Conservation (phyloP, 2,329 filamentous ascomycete genomes). For the Penicillium hordei region DNA sequence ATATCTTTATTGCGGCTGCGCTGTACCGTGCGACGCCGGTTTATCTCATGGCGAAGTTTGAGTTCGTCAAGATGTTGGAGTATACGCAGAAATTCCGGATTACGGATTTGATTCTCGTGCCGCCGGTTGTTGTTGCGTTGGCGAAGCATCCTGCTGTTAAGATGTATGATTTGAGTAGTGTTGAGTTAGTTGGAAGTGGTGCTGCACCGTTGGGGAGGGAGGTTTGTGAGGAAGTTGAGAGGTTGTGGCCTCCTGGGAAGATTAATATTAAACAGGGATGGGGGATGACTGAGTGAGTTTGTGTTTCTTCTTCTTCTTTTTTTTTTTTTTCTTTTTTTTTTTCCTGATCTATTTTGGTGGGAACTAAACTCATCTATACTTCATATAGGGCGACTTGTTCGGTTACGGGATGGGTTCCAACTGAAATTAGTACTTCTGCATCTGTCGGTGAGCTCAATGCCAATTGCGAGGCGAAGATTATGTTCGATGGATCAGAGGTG, state of each 20-base stretch:
- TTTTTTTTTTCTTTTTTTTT: slow-evolving; percentile 26
- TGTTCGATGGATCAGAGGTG: slow-evolving; percentile 51
- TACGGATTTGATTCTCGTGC: slow-evolving; percentile 66
- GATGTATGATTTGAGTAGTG: slow-evolving; percentile 66
- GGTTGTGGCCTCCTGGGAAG: slow-evolving; percentile 51
- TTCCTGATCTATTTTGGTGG: too few species aligned
- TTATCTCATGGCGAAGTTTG: slow-evolving; percentile 77
- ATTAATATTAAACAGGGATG: slow-evolving; percentile 69
- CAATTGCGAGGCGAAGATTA: slow-evolving; percentile 68
- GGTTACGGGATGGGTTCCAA: slow-evolving; percentile 63
- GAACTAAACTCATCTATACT: not conserved
- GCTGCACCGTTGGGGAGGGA: slow-evolving; percentile 65
- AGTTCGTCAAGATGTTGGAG: slow-evolving; percentile 70
- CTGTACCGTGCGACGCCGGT: slow-evolving; percentile 57
- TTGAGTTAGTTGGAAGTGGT: slow-evolving; percentile 61
- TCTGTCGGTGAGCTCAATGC: slow-evolving; percentile 65
- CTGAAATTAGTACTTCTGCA: slow-evolving; percentile 43
- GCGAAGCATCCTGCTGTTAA: slow-evolving; percentile 67
- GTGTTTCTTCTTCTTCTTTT: too few species aligned
- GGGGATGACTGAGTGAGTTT: slow-evolving; percentile 78
- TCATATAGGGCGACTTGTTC: slow-evolving; percentile 62
- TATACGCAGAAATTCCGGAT: slow-evolving; percentile 68
- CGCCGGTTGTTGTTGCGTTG: slow-evolving; percentile 71
- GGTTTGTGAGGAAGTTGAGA: slow-evolving; percentile 58
- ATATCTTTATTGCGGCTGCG: slow-evolving; percentile 63